These are phyloP conservation scores for Curvularia eragrostidis DNA, from an alignment of 2,329 filamentous ascomycete genomes.

Conservation along the genomic window DNA sequence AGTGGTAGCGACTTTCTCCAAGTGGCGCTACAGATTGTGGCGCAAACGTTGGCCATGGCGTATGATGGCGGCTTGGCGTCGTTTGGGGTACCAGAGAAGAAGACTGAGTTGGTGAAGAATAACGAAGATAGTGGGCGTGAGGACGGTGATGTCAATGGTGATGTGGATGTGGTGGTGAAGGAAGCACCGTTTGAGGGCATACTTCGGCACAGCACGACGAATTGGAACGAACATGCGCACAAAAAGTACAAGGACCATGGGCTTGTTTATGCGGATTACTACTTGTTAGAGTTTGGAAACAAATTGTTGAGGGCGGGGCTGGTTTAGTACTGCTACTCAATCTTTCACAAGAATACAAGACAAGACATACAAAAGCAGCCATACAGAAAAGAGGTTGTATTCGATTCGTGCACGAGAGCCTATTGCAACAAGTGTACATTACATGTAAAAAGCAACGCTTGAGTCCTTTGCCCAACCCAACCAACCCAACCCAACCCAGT, in stretches of 20 bases:
- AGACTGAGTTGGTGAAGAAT: no score
- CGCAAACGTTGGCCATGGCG: conserved; percentile 41
- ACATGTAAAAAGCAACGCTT: not conserved
- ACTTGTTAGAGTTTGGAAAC: conserved; percentile 57
- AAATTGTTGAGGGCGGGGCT: conserved; percentile 50
- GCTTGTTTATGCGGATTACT: conserved; percentile 60
- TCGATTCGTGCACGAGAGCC: not conserved
- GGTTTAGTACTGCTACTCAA: conserved; percentile 18
- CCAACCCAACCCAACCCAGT: not conserved
- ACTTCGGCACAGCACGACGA: conserved; percentile 56
- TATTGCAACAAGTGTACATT: not conserved
- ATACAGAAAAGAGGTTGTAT: not conserved
- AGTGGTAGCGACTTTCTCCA: conserved; percentile 19
- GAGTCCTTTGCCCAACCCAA: not conserved
- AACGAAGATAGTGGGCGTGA: no score
- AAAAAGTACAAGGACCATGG: conserved; percentile 56
- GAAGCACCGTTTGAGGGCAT: conserved; percentile 54
- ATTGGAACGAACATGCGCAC: conserved; percentile 57
- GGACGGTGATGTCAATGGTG: no score
- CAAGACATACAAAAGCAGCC: not conserved
- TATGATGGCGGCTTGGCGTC: conserved; percentile 38
- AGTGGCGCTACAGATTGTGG: conserved; percentile 31
- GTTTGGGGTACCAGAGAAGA: conserved; percentile 24
- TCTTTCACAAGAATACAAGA: not conserved
- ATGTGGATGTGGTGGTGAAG: not conserved